phyloP scores from a whole-genome alignment of 441 rosid genomes.

The Erodium trifolium region DNA sequence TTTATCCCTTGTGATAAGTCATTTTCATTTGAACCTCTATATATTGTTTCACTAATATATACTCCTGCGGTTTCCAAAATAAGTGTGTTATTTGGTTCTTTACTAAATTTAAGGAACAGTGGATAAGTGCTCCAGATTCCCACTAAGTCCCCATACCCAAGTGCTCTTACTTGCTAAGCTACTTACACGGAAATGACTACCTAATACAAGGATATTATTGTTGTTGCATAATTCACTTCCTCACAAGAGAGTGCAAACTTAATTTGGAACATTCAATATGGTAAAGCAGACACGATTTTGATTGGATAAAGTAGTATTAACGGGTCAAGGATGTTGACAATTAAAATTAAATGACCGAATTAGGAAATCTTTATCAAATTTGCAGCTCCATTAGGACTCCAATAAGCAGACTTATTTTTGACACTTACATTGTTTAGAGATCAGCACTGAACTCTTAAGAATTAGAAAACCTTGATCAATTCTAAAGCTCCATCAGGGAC shows the following conservation, averaged over 20 bases:
- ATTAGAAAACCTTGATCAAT: not conserved
- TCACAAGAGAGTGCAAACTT: not conserved
- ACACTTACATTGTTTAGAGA: not conserved
- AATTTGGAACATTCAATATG: not conserved
- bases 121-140: not conserved
- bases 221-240: not conserved
- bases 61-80: not conserved
- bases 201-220: not conserved
- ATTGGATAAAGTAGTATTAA: not conserved
- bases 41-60: not conserved
- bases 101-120: not conserved
- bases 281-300: not conserved
- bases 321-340: not conserved
- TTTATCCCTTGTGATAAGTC: not conserved
- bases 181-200: not conserved
- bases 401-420: not conserved
- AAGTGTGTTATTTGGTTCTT: not conserved
- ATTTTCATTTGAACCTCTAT: not conserved
- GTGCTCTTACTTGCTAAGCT: not conserved
- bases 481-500: not conserved
- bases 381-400: not conserved
- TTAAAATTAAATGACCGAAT: not conserved
- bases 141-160: not conserved
- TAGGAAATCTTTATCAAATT: not conserved
- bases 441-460: not conserved